Evolutionary conservation across 768 basidiomycete species (phyloP), one percentile per base, ranked within the genome.

Genomic region (Lyophyllum semitale): DNA sequence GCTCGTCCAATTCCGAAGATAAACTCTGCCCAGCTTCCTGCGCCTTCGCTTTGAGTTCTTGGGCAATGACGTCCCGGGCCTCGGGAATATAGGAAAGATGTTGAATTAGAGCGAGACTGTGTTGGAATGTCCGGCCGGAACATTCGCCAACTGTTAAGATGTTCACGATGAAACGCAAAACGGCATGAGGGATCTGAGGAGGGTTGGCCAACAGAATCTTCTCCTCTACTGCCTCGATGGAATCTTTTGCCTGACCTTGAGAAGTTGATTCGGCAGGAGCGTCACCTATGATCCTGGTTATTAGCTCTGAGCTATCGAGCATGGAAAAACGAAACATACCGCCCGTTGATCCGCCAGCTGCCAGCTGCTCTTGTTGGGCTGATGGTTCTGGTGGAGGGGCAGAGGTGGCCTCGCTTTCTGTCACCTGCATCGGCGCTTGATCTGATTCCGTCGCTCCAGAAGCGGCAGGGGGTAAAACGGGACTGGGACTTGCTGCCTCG

Each of bases 121-220:
- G 88, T 62, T 94, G 89, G 83, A 99, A 99, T n/a, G 95, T 97
- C 29, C 90, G 82, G 40, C 89, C 91, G 22, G 95, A 94, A 66
- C 96, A 98, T 76, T 99, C 97, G 41, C 97, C 97, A 18, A 89
- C 81, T n/a, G 97, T 98, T 59, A 99, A 77, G 62, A 98, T 94
- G 70, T 98, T 98, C 68, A 97, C 94, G 57, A 98, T 93, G 33
- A 95, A 83, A 33, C 91, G 87, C 23, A 98, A 79, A n/a, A 91
- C 87, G 3, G 84, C 69, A 48, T 90, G 84, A 7, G 95, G 93
- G 55, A 98, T 88, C 59, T 88, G 86, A 12, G 97, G 97, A 17
- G 91, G 86, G 49, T 80, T 83, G 11, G 87, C 77, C 13, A 93
- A 73, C 13, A 91, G 68, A 6, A 74, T 70, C 48, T 79, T 81